A percentile compares a stretch with the other conserved stretches of the same genome.
Conservation (phyloP, 2,329 filamentous ascomycete species). For the Pezicula carpinea region DNA sequence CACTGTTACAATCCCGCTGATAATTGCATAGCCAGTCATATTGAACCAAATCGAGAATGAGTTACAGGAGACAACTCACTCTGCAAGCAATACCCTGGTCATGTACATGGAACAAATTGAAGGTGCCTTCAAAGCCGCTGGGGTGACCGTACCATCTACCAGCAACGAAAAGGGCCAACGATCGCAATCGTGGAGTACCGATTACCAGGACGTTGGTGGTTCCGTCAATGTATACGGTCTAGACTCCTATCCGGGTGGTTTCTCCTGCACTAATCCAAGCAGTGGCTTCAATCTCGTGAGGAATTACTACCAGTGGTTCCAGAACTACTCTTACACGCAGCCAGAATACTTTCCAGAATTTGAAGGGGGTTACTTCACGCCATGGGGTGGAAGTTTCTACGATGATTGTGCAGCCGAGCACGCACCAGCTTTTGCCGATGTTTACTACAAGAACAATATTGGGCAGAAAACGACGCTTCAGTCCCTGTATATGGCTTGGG, state of each 20-base stretch:
- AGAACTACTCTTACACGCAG: slow-evolving; percentile 49
- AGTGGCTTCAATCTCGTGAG: slow-evolving; percentile 45
- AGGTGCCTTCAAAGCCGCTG: slow-evolving; percentile 38
- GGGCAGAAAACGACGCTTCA: slow-evolving; percentile 43
- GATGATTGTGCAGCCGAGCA: slow-evolving; percentile 44
- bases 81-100: slow-evolving; percentile 40
- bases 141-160: slow-evolving; percentile 43
- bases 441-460: slow-evolving; percentile 53
- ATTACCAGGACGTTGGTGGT: slow-evolving; percentile 52
- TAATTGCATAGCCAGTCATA: slow-evolving; percentile 36
- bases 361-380: slow-evolving; percentile 48
- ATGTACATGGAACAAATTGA: slow-evolving; percentile 48
- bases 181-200: slow-evolving; percentile 45
- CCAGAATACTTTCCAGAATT: slow-evolving; percentile 50
- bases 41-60: slow-evolving; percentile 51
- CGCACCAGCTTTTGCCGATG: slow-evolving; percentile 43
- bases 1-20: neutral
- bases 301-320: slow-evolving; percentile 53
- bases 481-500: slow-evolving; percentile 48
- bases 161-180: slow-evolving; percentile 48
- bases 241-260: slow-evolving; percentile 41
- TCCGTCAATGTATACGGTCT: slow-evolving; percentile 46
- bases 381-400: slow-evolving; percentile 48
- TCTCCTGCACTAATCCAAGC: slow-evolving; percentile 44
- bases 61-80: slow-evolving; percentile 39